Evolutionary conservation across 768 basidiomycete species (phyloP).

Genomic region (Boletus pseudo-olivaceus): DNA sequence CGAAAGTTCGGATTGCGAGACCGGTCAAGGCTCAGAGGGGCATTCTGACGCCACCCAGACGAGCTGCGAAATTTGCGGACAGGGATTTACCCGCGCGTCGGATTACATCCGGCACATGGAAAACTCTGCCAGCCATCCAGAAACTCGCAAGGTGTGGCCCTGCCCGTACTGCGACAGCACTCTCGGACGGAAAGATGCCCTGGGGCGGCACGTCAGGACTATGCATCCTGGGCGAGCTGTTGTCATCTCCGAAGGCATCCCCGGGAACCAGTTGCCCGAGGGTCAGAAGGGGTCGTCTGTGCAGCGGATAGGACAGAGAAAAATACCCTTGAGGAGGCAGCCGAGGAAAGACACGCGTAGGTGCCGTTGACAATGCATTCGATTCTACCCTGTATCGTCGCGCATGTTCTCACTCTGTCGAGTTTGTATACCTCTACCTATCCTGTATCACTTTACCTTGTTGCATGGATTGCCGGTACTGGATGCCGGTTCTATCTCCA

Average conservation of each 20-base stretch:
- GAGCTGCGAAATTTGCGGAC: slow-evolving; percentile 15
- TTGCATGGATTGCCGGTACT: neutral
- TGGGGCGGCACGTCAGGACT: slow-evolving; percentile 21
- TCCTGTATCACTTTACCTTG: neutral
- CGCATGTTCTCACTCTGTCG: neutral
- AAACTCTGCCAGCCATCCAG: slow-evolving; percentile 21
- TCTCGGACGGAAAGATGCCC: slow-evolving; percentile 27
- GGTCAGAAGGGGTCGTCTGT: neutral
- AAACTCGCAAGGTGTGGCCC: slow-evolving; percentile 25
- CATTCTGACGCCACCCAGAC: neutral
- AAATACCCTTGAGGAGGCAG: neutral
- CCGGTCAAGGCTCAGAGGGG: neutral
- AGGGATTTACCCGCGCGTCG: slow-evolving; percentile 18
- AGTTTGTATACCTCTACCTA: neutral
- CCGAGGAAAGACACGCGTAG: slow-evolving; percentile 5
- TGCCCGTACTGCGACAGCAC: slow-evolving; percentile 18
- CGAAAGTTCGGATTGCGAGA: neutral
- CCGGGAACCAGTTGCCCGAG: neutral
- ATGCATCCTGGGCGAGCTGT: slow-evolving; percentile 6
- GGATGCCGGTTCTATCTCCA: too few species aligned
- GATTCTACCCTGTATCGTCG: neutral
- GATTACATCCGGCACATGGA: slow-evolving; percentile 21
- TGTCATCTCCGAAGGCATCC: neutral
- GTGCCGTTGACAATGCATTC: neutral
- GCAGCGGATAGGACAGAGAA: slow-evolving; percentile 8